phyloP scores from a whole-genome alignment of 2,329 filamentous ascomycete species.

The Truncatella angustata region DNA sequence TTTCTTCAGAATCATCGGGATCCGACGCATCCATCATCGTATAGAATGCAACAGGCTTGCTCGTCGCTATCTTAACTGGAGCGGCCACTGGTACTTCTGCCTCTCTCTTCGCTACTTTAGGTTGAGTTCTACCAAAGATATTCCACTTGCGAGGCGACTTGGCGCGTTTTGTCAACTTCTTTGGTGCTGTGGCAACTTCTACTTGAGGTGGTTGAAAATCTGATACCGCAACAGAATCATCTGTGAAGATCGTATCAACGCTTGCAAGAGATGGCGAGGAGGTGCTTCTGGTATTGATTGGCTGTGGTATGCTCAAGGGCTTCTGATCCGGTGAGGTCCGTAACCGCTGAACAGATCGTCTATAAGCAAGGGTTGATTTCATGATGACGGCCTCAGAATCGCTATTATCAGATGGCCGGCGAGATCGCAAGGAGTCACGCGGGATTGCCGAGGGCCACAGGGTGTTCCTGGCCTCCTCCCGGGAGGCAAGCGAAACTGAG shows the following conservation, averaged over 20 bases:
- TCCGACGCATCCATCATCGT: constrained; percentile 61
- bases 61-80: constrained; percentile 46
- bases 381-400: constrained; percentile 48
- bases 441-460: constrained; percentile 56
- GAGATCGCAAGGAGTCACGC: constrained; percentile 30
- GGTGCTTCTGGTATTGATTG: constrained; percentile 45
- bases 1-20: constrained; percentile 39
- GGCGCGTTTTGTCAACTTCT: constrained; percentile 54
- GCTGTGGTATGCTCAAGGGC: constrained; percentile 49
- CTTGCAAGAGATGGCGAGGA: constrained; percentile 53
- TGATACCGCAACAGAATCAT: constrained; percentile 48
- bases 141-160: constrained; percentile 63
- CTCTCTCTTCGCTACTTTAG: constrained; percentile 29
- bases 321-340: constrained; percentile 40
- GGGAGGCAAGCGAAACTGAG: constrained; percentile 38
- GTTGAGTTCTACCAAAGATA: constrained; percentile 57
- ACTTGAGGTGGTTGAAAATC: constrained; percentile 32
- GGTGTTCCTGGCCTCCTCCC: constrained; percentile 39
- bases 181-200: constrained; percentile 34
- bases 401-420: constrained; percentile 55
- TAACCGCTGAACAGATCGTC: constrained; percentile 54
- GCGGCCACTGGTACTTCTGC: constrained; percentile 41
- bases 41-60: constrained; percentile 58
- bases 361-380: constrained; percentile 52
- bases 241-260: constrained; percentile 55